Percentiles rank a stretch among this genome's conserved stretches.
These are phyloP conservation scores for Wallacemonas sp. DNA, from an alignment of 208 protist species.

Conservation along the genomic window DNA sequence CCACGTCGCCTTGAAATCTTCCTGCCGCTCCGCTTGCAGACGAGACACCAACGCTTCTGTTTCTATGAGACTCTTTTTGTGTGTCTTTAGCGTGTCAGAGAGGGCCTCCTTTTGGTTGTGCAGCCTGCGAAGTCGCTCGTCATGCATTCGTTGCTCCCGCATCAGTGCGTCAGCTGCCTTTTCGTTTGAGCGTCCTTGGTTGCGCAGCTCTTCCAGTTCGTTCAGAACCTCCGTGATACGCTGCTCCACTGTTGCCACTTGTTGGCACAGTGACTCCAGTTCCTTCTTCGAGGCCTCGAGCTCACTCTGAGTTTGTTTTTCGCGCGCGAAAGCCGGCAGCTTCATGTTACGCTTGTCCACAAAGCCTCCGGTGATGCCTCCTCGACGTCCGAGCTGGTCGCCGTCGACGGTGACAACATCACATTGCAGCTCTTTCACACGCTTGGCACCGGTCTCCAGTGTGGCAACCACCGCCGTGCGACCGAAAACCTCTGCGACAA, in stretches of 20 bases:
- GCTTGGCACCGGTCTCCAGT: constrained; percentile 75
- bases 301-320: constrained; percentile 31
- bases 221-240: constrained; percentile 76
- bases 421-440: constrained; percentile 70
- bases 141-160: constrained; percentile 36
- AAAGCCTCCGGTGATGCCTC: constrained; percentile 96
- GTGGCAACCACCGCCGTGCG: constrained; percentile 86
- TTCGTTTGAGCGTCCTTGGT: constrained; percentile 45
- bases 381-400: constrained; percentile 83
- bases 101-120: constrained; percentile 53
- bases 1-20: constrained; percentile 69
- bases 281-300: constrained; percentile 25
- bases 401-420: constrained; percentile 96
- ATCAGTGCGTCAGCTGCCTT: constrained; percentile 36
- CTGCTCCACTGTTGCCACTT: constrained; percentile 72
- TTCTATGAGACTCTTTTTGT: constrained; percentile 47
- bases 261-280: constrained; percentile 61
- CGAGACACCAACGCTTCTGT: constrained; percentile 22
- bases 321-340: constrained; percentile 51
- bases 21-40: constrained; percentile 46
- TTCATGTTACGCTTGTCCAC: constrained; percentile 85
- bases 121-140: constrained; percentile 28
- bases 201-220: constrained; percentile 61
- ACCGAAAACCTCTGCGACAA: constrained; percentile 94
- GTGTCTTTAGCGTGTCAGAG: constrained; percentile 21